Base-by-base conservation (phyloP, 345 rosid species). In the Camelina hispida region DNA sequence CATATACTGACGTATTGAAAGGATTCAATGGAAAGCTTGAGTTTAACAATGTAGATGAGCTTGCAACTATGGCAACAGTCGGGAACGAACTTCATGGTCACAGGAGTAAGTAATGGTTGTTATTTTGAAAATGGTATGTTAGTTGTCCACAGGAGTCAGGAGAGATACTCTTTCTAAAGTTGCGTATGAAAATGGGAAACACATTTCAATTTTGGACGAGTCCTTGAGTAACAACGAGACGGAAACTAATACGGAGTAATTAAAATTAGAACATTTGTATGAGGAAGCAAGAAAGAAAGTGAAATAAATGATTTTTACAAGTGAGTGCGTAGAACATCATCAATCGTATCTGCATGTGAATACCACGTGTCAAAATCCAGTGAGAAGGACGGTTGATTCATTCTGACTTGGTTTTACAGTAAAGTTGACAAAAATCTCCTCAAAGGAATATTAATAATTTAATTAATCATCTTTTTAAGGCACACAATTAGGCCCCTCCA, bases 121-220 rank as follows among this genome's bases (percentile, higher is more conserved):
- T 25, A 25, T 25, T 25, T 25, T 25, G 37, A 34, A 7, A 34
- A 34, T 35, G 1, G 52, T 16, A 47, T 9, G 20, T 2, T 18
- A 51, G 28, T 9, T 18, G 55, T 51, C 55, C n/a, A n/a, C 1
- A 23, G n/a, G n/a, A n/a, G n/a, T n/a, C 25, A 23, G 25, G 25
- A 23, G 25, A 23, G 25, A 14, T 18, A 25, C 11, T 48, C 53
- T 16, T 17, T 22, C n/a, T 52, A 5, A 11, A 52, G 32, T 52
- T 54, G 58, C 58, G 58, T 54, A n/a, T 54, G 4, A 23, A 23
- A 12, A 90, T 88, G 96, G 96, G 96, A 85, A 1, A 85, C 96
- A 10, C 58, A 53, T 5, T 5, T 53, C 13, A 9, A 4, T 23
- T 54, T 53, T 22, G 52, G 52, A 48, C 16, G 52, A n/a, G 52